Conservation (phyloP, 108 stramenopile genomes). For the Discostella stelligeroides region DNA sequence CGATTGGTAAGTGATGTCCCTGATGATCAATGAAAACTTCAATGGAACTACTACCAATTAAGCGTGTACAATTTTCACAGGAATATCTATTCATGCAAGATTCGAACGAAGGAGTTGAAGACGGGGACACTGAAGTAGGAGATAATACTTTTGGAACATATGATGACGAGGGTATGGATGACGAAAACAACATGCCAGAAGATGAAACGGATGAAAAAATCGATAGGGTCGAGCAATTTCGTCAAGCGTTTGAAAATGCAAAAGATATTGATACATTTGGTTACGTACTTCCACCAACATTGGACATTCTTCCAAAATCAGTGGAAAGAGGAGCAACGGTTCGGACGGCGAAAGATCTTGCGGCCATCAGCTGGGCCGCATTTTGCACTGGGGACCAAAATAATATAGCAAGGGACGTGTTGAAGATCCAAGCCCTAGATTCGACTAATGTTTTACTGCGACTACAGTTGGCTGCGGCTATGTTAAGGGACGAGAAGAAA, state of each 20-base stretch:
- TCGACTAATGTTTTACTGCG: slow-evolving; percentile 59
- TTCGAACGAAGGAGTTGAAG: slow-evolving; percentile 33
- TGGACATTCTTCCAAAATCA: slow-evolving; percentile 12
- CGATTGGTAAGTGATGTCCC: slow-evolving; percentile 20
- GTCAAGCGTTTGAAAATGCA: slow-evolving; percentile 38
- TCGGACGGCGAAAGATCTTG: slow-evolving; percentile 67
- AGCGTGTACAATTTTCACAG: not conserved
- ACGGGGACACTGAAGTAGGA: not conserved
- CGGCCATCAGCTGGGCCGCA: slow-evolving; percentile 83
- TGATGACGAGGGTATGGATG: slow-evolving; percentile 32
- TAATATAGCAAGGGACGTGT: slow-evolving; percentile 48
- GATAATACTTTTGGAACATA: slow-evolving; percentile 10
- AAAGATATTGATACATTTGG: slow-evolving; percentile 48
- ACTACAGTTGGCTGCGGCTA: slow-evolving; percentile 64
- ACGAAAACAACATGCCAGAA: slow-evolving; percentile 39
- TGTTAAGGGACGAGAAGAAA: slow-evolving; percentile 68
- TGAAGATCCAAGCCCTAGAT: slow-evolving; percentile 74
- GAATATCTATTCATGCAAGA: slow-evolving; percentile 45
- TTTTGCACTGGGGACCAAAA: slow-evolving; percentile 66
- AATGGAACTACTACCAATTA: not conserved
- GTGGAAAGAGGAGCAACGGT: not conserved
- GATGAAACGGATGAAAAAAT: slow-evolving; percentile 19
- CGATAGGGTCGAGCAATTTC: slow-evolving; percentile 38
- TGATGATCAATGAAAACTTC: not conserved
- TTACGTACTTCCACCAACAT: slow-evolving; percentile 17